Evolutionary conservation across 768 basidiomycete genomes (phyloP).

Genomic region (Leccinum longicurvipes): DNA sequence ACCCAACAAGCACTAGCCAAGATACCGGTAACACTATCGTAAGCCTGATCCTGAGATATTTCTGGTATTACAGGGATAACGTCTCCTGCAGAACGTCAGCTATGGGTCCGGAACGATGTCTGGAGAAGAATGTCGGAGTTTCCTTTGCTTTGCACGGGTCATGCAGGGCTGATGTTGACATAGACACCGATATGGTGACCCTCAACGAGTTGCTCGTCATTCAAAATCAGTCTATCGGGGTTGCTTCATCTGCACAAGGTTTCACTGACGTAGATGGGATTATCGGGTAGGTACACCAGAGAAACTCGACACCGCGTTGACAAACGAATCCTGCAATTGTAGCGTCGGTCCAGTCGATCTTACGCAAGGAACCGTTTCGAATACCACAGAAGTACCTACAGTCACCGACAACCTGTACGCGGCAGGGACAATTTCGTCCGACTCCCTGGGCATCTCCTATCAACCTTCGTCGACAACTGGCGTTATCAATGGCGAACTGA

Average conservation of each 20-base stretch:
- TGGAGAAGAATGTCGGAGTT: constrained; percentile 47
- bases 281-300: constrained; percentile 37
- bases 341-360: constrained; percentile 53
- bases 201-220: constrained; percentile 40
- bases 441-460: constrained; percentile 52
- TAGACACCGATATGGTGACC: constrained; percentile 48
- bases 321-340: neutral
- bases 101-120: constrained; percentile 55
- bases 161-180: neutral
- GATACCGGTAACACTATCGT: constrained; percentile 38
- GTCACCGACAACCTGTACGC: constrained; percentile 55
- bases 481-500: constrained; percentile 54
- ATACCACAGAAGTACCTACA: constrained; percentile 42
- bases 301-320: neutral
- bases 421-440: constrained; percentile 42
- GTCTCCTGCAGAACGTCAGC: constrained; percentile 39
- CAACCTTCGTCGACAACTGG: constrained; percentile 51
- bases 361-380: constrained; percentile 42
- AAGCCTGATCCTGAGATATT: constrained; percentile 9
- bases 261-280: constrained; percentile 51
- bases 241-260: constrained; percentile 41
- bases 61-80: neutral
- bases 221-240: constrained; percentile 46
- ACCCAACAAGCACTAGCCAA: constrained; percentile 43
- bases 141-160: neutral